These are phyloP conservation scores for Nakazawaea ernobii DNA, from an alignment of 805 yeast genomes.

Conservation along the genomic window DNA sequence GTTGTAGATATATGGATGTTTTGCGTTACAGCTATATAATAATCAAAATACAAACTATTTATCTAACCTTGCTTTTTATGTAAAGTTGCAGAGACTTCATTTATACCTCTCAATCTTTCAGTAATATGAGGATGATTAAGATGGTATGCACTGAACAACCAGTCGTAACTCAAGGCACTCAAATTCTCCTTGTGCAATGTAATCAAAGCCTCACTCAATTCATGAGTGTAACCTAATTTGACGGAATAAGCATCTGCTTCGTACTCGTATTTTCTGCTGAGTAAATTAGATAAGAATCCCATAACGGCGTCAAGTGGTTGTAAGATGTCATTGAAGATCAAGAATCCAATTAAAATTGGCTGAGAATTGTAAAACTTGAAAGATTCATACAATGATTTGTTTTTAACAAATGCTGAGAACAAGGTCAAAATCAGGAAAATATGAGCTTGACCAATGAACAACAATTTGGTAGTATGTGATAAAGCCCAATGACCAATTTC, in stretches of 20 bases:
- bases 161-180: constrained; percentile 82
- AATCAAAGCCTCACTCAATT: constrained; percentile 67
- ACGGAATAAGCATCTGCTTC: constrained; percentile 91
- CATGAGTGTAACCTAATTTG: constrained; percentile 61
- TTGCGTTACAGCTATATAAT: background rate
- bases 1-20: no score
- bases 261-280: constrained; percentile 84
- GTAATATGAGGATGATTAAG: constrained; percentile 89
- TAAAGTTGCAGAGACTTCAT: constrained; percentile 23
- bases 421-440: constrained; percentile 59
- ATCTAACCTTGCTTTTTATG: constrained; percentile 21
- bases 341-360: constrained; percentile 79
- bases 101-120: constrained; percentile 80
- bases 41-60: background rate
- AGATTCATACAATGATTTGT: constrained; percentile 67
- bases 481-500: constrained; percentile 98
- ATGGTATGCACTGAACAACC: constrained; percentile 83
- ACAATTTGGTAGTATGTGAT: constrained; percentile 77
- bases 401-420: constrained; percentile 76
- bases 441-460: constrained; percentile 60
- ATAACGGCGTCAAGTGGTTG: constrained; percentile 70
- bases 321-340: constrained; percentile 71
- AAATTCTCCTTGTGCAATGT: constrained; percentile 76
- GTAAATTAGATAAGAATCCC: constrained; percentile 59
- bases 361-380: constrained; percentile 66